These are phyloP conservation scores for Xylogone sp. DNA, from an alignment of 2,329 filamentous ascomycete species.

Conservation along the genomic window DNA sequence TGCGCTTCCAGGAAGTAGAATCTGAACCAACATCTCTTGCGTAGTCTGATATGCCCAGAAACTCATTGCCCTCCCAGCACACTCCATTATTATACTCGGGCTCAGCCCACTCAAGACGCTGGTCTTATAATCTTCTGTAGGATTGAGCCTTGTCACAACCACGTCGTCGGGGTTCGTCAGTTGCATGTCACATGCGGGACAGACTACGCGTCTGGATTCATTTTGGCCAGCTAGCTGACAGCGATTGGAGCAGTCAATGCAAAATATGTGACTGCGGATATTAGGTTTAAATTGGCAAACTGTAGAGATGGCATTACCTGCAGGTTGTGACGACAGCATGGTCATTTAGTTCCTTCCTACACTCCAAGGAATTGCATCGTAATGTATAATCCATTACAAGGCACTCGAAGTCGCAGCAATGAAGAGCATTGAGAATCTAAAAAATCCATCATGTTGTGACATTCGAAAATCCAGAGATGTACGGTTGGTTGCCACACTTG, in stretches of 20 bases:
- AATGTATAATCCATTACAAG: constrained; percentile 66
- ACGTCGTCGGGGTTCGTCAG: constrained; percentile 73
- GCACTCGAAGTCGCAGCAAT: not conserved
- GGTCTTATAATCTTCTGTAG: constrained; percentile 86
- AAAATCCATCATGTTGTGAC: too few species aligned
- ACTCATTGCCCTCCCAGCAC: constrained; percentile 70
- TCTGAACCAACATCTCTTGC: constrained; percentile 68
- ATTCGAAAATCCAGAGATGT: too few species aligned
- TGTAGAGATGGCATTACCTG: constrained; percentile 51
- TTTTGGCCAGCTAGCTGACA: constrained; percentile 54
- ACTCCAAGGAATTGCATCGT: constrained; percentile 77
- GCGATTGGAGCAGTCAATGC: constrained; percentile 65
- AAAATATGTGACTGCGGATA: constrained; percentile 73
- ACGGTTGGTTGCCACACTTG: too few species aligned
- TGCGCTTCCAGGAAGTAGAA: not conserved
- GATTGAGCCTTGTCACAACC: constrained; percentile 66
- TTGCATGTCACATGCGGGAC: constrained; percentile 71
- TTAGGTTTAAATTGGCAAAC: constrained; percentile 7
- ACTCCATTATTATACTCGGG: constrained; percentile 81
- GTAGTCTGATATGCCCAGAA: constrained; percentile 87
- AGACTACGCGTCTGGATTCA: constrained; percentile 49
- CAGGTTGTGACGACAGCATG: constrained; percentile 84
- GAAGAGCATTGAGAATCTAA: too few species aligned
- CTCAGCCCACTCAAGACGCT: constrained; percentile 79
- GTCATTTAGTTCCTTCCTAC: constrained; percentile 64